These are phyloP conservation scores for Irpex rosettiformis DNA, from an alignment of 1,284 basidiomycete genomes.

Conservation along the genomic window DNA sequence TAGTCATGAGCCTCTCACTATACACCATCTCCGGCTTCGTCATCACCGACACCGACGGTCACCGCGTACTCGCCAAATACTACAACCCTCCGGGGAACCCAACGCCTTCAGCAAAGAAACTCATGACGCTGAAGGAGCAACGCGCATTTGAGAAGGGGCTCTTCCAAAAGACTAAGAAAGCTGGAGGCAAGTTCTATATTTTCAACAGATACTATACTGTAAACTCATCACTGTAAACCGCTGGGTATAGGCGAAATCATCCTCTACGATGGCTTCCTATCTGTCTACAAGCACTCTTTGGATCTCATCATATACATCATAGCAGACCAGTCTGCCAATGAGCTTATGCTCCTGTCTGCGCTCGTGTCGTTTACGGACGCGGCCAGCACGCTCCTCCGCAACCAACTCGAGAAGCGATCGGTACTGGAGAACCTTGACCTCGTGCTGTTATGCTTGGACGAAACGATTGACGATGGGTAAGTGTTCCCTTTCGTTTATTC, in stretches of 20 bases:
- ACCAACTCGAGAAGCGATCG: conserved; percentile 93
- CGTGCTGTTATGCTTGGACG: conserved; percentile 91
- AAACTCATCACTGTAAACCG: not conserved
- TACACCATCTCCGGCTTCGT: conserved; percentile 87
- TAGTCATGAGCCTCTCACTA: conserved; percentile 71
- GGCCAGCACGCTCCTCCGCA: conserved; percentile 80
- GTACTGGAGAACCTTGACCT: conserved; percentile 95
- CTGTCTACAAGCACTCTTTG: conserved; percentile 90
- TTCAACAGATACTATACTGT: not conserved
- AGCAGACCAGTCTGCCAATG: conserved; percentile 88
- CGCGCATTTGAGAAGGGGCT: conserved; percentile 93
- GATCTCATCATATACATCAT: conserved; percentile 97
- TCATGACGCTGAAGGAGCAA: conserved; percentile 86
- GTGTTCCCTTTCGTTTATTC: conserved; percentile 29
- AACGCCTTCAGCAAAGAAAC: conserved; percentile 52
- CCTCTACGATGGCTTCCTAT: conserved; percentile 88
- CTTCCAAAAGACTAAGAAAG: conserved; percentile 92
- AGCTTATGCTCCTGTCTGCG: conserved; percentile 90
- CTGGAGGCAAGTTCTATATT: conserved; percentile 62
- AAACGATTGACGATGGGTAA: conserved; percentile 97
- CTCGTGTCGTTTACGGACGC: conserved; percentile 88
- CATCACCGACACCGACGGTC: conserved; percentile 91
- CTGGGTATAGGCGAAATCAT: conserved; percentile 84
- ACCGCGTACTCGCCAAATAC: conserved; percentile 95
- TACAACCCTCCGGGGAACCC: conserved; percentile 76